Evolutionary conservation across 495 filamentous ascomycete species (phyloP), one percentile per base, ranked within the genome.

Genomic region (Aspergillus ostianus): DNA sequence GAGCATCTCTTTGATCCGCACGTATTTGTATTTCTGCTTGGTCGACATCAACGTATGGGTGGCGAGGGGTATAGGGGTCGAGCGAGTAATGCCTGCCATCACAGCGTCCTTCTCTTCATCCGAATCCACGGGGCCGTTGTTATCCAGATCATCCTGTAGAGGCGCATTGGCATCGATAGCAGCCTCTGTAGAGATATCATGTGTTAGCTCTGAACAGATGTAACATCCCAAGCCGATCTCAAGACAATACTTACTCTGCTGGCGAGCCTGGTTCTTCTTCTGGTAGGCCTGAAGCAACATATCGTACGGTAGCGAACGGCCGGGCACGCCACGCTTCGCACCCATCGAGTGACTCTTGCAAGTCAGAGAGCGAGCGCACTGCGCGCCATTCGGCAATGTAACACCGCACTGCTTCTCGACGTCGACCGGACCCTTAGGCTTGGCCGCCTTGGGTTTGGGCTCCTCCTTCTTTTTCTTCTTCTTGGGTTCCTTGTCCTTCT

Each of bases 301-400:
- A 72, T 98, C 93, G 69, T 98, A 98, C 2, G 95, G 95, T 53
- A 97, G 78, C 41, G 90, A 93, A 30, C 94, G 81, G 6, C 94
- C 94, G 15, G 92, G 89, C 4, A 98, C 94, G 0, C 87, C 85
- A 63, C 94, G 84, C 75, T 98, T 98, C 7, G 94, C 89, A 12
- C 94, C 93, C 95, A 98, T 98, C 32, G 86, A 89, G 65, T 98
- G 94, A 58, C 88, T 92, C 79, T 98, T 98, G 80, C 94, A 98
- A 2, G 94, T 98, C 57, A 98, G 80, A 3, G 89, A 93, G 29
- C 94, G 79, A 7, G 94, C 94, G 68, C 94, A 98, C 55, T 89
- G 90, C 21, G 90, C 89, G 2, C 94, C 93, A 67, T 89, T 87
- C 0, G 90, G 83, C 48, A 97, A 83, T 47, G 85, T 81, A 19